Evolutionary conservation across 2,329 filamentous ascomycete genomes (phyloP).

Genomic region (Bimuria novae-zelandiae): DNA sequence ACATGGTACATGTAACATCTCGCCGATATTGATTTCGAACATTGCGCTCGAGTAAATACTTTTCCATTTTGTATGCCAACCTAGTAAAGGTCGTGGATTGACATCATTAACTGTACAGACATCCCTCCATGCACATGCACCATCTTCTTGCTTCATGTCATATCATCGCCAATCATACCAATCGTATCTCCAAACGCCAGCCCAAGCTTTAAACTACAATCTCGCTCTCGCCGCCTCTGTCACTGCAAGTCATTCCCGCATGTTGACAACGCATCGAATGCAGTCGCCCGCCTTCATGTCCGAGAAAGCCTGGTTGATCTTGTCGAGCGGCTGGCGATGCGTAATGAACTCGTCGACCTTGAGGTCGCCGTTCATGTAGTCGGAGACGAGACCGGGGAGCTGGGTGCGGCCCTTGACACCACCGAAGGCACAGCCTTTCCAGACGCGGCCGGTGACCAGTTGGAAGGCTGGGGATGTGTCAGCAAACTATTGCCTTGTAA

Average conservation of each 20-base stretch:
- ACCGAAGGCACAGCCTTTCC: slow-evolving; percentile 97
- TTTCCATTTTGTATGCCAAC: too few relatives aligned
- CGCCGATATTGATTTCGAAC: too few relatives aligned
- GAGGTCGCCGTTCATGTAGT: slow-evolving; percentile 86
- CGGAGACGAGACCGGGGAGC: slow-evolving; percentile 81
- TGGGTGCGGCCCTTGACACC: slow-evolving; percentile 97
- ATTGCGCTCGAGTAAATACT: too few relatives aligned
- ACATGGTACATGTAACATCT: too few relatives aligned
- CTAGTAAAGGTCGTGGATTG: too few relatives aligned
- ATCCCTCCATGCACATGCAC: too few relatives aligned
- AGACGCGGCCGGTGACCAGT: slow-evolving; percentile 94
- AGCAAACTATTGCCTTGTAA: slow-evolving; percentile 1
- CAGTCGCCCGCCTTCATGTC: slow-evolving; percentile 97
- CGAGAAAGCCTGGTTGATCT: slow-evolving; percentile 89
- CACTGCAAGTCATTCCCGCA: slow-evolving; percentile 47
- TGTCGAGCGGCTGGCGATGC: slow-evolving; percentile 78
- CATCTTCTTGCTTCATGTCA: too few relatives aligned
- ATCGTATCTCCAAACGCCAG: too few relatives aligned
- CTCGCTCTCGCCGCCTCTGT: background rate
- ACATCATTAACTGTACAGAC: too few relatives aligned
- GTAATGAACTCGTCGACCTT: slow-evolving; percentile 99
- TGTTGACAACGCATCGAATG: slow-evolving; percentile 88
- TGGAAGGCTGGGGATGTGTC: slow-evolving; percentile 76
- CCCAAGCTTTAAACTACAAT: background rate
- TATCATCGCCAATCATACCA: too few relatives aligned